Evolutionary conservation across 768 basidiomycete species (phyloP), one percentile per base, ranked within the genome.

Genomic region (Auriscalpium microsporum): DNA sequence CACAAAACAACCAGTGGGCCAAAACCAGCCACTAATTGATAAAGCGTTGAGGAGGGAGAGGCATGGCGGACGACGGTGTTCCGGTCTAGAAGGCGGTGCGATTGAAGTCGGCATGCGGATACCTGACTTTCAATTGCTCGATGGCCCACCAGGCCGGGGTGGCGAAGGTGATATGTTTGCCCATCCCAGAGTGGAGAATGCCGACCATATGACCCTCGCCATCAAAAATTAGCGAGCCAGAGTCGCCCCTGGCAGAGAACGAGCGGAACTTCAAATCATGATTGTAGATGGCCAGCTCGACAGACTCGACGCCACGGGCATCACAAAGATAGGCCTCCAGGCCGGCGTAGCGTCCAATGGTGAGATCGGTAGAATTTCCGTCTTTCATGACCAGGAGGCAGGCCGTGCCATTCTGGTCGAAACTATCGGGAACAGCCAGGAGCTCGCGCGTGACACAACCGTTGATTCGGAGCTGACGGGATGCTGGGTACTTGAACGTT

Each of bases 231-330:
- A 72, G 68, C 1, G 73, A 69, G 38, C 75, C 73, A 8, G 71
- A 76, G 63, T 76, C 73, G 8, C 75, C 74, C 33, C 65, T 57
- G 55, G 37, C 65, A 13, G 72, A 71, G 63, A 77, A 77, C 19
- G 50, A 14, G 40, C 40, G 4, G 11, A 7, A 14, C 36, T 59
- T 58, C 58, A 66, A 67, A 61, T 58, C 59, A 45, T 67, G 69
- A 62, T 70, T 71, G 53, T 69, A 71, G 38, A 77, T 59, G 33
- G 63, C 69, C 9, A 70, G 49, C 53, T 75, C 73, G 48, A 58
- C 58, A 52, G 71, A 71, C 57, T 63, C 60, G 33, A 47, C 28
- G 16, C 64, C 63, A 36, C 58, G 21, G 52, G 64, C 64, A 56
- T 58, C 55, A 57, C 62, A 68, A 45, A 62, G n/a, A 60, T 66